Percentiles rank a stretch among this genome's conserved stretches.
Evolutionary conservation across 805 yeast species (phyloP).

Genomic region (Zygoascus ofunaensis): DNA sequence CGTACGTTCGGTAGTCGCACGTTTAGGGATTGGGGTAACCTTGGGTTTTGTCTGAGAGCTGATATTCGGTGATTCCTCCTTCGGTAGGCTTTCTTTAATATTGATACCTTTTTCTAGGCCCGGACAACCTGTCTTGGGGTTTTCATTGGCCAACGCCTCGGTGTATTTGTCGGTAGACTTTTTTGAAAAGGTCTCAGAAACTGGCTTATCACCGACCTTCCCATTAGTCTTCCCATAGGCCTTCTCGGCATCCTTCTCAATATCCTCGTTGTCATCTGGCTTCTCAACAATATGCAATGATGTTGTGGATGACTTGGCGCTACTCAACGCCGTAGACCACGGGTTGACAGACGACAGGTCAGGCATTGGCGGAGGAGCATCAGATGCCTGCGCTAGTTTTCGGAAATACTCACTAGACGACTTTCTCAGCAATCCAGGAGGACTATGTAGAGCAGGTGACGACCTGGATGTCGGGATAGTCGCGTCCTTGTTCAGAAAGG

Average conservation of each 20-base stretch:
- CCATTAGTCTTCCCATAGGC: neutral
- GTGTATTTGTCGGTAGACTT: neutral
- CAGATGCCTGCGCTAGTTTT: neutral
- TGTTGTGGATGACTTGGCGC: neutral
- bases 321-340: neutral
- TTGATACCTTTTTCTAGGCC: no score
- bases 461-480: neutral
- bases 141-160: neutral
- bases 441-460: neutral
- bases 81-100: no score
- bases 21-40: neutral
- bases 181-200: neutral
- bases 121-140: no score
- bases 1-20: neutral
- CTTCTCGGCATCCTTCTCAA: neutral
- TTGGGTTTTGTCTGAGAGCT: no score
- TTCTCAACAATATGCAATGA: no score
- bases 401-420: neutral
- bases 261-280: neutral
- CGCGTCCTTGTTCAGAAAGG: neutral
- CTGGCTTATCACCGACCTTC: neutral
- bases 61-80: no score
- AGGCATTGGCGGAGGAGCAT: constrained; percentile 4
- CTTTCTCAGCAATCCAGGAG: neutral
- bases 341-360: neutral